Conservation (phyloP, 75 land plant genomes). For the Larix kaempferi region DNA sequence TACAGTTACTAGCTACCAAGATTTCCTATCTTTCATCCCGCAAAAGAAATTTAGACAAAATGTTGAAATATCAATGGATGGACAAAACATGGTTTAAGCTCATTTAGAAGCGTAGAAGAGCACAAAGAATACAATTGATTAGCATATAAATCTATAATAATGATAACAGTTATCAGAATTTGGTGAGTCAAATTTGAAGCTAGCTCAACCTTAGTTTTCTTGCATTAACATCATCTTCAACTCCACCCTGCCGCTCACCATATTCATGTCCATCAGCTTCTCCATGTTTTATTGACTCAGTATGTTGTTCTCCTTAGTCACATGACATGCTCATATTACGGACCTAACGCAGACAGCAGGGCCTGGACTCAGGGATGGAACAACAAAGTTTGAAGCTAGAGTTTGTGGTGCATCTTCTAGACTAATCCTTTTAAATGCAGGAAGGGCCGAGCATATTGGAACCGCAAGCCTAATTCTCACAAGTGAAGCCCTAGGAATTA, state of each 20-base stretch:
- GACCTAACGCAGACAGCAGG: too few relatives aligned
- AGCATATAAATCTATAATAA: neutral
- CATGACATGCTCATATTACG: too few relatives aligned
- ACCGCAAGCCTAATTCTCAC: too few relatives aligned
- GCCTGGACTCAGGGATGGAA: too few relatives aligned
- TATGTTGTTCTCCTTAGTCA: too few relatives aligned
- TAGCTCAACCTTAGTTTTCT: neutral
- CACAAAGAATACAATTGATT: neutral
- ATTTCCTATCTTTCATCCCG: neutral
- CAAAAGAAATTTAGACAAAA: neutral
- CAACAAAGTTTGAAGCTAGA: too few relatives aligned
- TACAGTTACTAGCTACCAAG: neutral
- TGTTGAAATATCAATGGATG: conserved; percentile 4
- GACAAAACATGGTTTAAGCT: conserved; percentile 1
- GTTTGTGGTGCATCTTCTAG: too few relatives aligned
- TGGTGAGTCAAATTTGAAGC: neutral
- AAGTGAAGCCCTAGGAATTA: too few relatives aligned
- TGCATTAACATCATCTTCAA: neutral
- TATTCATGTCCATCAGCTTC: neutral
- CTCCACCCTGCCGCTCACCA: neutral
- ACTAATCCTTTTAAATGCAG: too few relatives aligned
- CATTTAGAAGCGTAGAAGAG: neutral
- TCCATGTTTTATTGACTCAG: neutral
- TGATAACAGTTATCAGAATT: neutral
- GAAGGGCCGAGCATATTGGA: too few relatives aligned